These are phyloP conservation scores for Colletotrichum neosansevieriae DNA, from an alignment of 2,329 filamentous ascomycete species.

Conservation along the genomic window DNA sequence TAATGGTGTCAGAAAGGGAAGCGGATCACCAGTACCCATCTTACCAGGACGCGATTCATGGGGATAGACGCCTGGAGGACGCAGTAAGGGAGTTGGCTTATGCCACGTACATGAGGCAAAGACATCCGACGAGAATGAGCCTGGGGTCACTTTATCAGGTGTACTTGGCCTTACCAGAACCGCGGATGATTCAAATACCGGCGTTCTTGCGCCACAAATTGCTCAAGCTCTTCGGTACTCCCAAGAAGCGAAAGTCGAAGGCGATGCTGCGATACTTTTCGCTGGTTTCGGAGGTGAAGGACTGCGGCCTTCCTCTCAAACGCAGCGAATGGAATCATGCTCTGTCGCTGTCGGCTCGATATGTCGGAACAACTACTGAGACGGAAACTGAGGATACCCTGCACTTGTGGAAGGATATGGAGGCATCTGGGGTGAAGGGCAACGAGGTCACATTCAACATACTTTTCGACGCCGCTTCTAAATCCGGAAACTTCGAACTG, in stretches of 20 bases:
- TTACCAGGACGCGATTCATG: slow-evolving; percentile 52
- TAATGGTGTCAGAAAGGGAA: slow-evolving; percentile 63
- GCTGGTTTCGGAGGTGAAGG: slow-evolving; percentile 85
- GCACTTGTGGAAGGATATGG: slow-evolving; percentile 90
- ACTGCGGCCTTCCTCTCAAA: slow-evolving; percentile 76
- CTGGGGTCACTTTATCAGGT: slow-evolving; percentile 61
- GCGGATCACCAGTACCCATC: slow-evolving; percentile 62
- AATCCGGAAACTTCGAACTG: slow-evolving; percentile 84
- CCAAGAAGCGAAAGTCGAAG: slow-evolving; percentile 65
- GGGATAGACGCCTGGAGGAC: slow-evolving; percentile 51
- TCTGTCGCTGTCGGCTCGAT: slow-evolving; percentile 81
- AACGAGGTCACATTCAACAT: slow-evolving; percentile 92
- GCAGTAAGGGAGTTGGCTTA: slow-evolving; percentile 55
- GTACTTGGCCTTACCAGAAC: slow-evolving; percentile 64
- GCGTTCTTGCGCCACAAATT: slow-evolving; percentile 70
- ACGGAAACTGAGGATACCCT: slow-evolving; percentile 77
- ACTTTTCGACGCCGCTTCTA: slow-evolving; percentile 88
- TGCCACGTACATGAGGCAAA: slow-evolving; percentile 56
- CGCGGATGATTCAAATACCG: slow-evolving; percentile 63
- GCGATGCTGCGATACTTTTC: slow-evolving; percentile 87
- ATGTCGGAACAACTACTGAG: slow-evolving; percentile 69
- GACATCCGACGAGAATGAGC: slow-evolving; percentile 54
- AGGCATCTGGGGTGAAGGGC: slow-evolving; percentile 74
- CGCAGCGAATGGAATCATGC: slow-evolving; percentile 85
- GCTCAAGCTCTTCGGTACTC: slow-evolving; percentile 75